Evolutionary conservation across 176 grass and related monocot genomes (phyloP), one percentile per base, ranked within the genome.

Genomic region (Pontederia paniculata): DNA sequence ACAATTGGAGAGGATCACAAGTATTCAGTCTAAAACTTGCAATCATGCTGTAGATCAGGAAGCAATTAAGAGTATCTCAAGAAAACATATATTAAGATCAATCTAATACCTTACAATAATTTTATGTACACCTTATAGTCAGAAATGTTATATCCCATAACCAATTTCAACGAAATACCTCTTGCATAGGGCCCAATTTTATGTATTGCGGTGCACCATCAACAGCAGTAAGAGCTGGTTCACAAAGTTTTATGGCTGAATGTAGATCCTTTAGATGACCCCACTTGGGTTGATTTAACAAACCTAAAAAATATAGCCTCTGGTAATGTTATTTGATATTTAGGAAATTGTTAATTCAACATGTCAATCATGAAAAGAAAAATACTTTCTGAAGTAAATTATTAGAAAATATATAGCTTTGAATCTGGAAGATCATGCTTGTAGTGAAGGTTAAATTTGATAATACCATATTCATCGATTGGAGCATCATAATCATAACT

Each of bases 401-500:
- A 69, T 72, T 12, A 23, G 60, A 37, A 37, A 37, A 37, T 37
- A 37, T 37, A 37, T 37, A 37, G 3, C 3, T 37, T 37, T 37
- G 28, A 37, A 37, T 1, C 28, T 37, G 28, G 28, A 37, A 37
- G 28, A 37, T 37, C 28, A 37, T 37, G 28, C 28, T 37, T 19
- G 9, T 51, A 16, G 20, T 42, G 19, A 20, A 41, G 14, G 14
- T 23, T 42, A 10, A 20, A 73, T 48, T 48, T 76, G 19, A 10
- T 65, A 54, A 62, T 84, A 96, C 85, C 91, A 65, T 96, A 96
- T 70, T 96, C 91, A 73, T 89, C 83, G 62, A 96, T 73, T 57
- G 85, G 91, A 45, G 85, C 86, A 84, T 89, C 91, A 81, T 96
- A 96, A 70, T 96, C 80, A 77, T 96, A 96, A 58, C 91, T 96